phyloP scores from a whole-genome alignment of 2,329 filamentous ascomycete genomes.

The Xylaria sp. region DNA sequence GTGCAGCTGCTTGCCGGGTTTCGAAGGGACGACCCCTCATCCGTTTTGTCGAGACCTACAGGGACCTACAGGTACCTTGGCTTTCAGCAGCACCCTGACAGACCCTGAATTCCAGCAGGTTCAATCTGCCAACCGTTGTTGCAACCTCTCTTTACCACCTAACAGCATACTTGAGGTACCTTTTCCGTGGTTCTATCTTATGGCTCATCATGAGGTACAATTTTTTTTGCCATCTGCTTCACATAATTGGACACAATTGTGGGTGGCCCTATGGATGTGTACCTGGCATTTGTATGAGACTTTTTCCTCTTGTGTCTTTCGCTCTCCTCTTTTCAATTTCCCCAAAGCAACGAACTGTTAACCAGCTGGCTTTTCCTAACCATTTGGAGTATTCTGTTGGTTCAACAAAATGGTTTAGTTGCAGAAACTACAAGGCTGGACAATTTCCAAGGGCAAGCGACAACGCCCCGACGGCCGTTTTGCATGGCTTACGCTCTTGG shows the following conservation, averaged over 20 bases:
- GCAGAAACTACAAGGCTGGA: neutral
- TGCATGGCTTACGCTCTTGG: neutral
- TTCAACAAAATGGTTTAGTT: neutral
- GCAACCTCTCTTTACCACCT: neutral
- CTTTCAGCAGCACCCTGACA: conserved; percentile 1
- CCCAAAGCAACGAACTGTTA: neutral
- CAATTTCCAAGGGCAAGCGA: neutral
- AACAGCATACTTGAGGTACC: neutral
- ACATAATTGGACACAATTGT: neutral
- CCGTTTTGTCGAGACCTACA: neutral
- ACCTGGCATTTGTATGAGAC: neutral
- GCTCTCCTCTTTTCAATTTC: neutral
- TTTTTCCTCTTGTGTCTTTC: neutral
- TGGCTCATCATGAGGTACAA: neutral
- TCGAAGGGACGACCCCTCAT: conserved; percentile 33
- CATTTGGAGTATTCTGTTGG: neutral
- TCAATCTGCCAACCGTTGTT: conserved; percentile 8
- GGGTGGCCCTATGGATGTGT: neutral
- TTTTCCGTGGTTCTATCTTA: neutral
- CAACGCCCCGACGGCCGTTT: neutral
- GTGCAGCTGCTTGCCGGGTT: conserved; percentile 33
- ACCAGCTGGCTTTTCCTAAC: neutral
- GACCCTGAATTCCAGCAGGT: conserved; percentile 25
- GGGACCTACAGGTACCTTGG: conserved; percentile 1
- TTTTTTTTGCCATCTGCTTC: neutral